Evolutionary conservation across 306 rosid species (phyloP).

Genomic region (Senna siamea): DNA sequence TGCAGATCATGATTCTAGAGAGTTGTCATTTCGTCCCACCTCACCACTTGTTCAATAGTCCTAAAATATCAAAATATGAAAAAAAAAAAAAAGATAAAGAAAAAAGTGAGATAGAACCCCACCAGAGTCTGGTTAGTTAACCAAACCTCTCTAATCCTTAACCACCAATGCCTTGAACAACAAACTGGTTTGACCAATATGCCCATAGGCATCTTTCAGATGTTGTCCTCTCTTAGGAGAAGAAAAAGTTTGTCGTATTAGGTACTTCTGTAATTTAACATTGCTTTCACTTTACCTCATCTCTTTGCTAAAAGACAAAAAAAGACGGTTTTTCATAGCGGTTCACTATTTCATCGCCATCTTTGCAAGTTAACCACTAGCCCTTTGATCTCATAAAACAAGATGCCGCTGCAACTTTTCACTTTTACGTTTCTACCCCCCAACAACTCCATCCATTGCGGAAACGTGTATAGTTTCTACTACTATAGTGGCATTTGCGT

Average conservation of each 20-base stretch:
- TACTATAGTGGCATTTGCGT: neutral
- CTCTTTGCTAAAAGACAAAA: conserved; percentile 9
- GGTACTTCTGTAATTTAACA: conserved; percentile 31
- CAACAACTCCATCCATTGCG: neutral
- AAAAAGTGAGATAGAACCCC: neutral
- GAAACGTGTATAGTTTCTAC: neutral
- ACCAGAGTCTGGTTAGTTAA: conserved; percentile 41
- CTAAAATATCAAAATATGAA: neutral
- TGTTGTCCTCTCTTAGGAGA: neutral
- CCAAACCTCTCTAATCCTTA: conserved; percentile 53
- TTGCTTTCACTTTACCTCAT: conserved; percentile 35
- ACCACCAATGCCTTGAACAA: conserved; percentile 33
- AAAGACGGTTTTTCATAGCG: conserved; percentile 35
- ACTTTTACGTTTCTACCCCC: conserved; percentile 46
- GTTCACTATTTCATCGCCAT: conserved; percentile 29
- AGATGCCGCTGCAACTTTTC: conserved; percentile 29
- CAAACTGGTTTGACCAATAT: conserved; percentile 10
- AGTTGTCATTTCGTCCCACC: no score
- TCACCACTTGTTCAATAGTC: no score
- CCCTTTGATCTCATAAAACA: conserved; percentile 27
- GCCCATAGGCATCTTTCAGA: conserved; percentile 18
- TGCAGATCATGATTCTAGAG: no score
- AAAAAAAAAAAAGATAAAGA: neutral
- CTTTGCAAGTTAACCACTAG: conserved; percentile 3
- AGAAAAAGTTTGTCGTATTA: neutral